Percentiles rank a stretch among this genome's conserved stretches.
Conservation (phyloP, 768 basidiomycete species). For the Mycena rebaudengoi region DNA sequence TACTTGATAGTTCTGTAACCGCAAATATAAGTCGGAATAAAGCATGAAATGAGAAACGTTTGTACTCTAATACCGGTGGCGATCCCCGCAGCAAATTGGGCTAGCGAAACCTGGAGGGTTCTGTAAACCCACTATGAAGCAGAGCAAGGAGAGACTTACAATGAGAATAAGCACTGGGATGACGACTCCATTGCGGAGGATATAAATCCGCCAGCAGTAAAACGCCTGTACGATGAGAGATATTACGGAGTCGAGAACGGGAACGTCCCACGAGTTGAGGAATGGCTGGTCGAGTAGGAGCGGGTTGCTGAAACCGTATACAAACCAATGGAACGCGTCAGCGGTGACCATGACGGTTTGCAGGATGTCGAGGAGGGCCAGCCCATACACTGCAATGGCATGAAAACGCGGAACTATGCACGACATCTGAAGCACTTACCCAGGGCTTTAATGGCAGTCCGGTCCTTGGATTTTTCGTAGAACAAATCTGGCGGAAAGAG, state of each 20-base stretch:
- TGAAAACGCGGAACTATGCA: slow-evolving; percentile 3
- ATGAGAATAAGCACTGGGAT: slow-evolving; percentile 20
- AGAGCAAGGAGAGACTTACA: slow-evolving; percentile 1
- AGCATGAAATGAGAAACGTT: background rate
- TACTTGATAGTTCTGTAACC: slow-evolving; percentile 14
- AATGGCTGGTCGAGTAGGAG: slow-evolving; percentile 21
- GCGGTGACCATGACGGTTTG: slow-evolving; percentile 30
- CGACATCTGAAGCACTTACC: slow-evolving; percentile 5
- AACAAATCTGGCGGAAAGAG: slow-evolving; percentile 12
- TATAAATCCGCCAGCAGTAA: slow-evolving; percentile 30
- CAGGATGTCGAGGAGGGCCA: slow-evolving; percentile 28
- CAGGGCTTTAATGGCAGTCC: slow-evolving; percentile 7
- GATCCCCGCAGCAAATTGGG: slow-evolving; percentile 19
- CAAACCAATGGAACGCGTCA: slow-evolving; percentile 37
- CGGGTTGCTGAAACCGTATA: slow-evolving; percentile 27
- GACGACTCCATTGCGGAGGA: slow-evolving; percentile 12
- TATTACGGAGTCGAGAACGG: slow-evolving; percentile 28
- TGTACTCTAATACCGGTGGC: slow-evolving; percentile 16
- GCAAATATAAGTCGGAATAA: background rate
- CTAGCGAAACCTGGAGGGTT: slow-evolving; percentile 15
- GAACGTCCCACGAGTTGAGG: slow-evolving; percentile 29
- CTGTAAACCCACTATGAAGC: background rate
- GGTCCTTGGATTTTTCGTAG: slow-evolving; percentile 13
- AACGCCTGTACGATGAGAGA: slow-evolving; percentile 30
- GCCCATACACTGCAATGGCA: slow-evolving; percentile 24